phyloP scores from a whole-genome alignment of 495 filamentous ascomycete species.

The Hypoxylon fragiforme region DNA sequence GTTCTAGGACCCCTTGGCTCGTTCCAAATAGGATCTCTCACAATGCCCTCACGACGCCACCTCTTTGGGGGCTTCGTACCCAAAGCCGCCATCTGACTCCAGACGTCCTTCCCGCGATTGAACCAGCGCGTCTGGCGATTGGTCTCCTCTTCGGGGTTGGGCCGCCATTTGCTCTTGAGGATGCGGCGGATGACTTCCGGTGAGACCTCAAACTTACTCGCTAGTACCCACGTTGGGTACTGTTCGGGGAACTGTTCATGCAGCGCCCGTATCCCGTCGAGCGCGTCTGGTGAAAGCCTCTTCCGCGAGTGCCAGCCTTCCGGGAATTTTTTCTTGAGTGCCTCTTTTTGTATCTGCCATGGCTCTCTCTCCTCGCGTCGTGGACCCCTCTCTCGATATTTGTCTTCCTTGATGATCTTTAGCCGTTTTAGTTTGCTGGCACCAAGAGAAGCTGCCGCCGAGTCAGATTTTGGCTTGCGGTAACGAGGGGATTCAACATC shows the following conservation, averaged over 20 bases:
- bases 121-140: conserved; percentile 74
- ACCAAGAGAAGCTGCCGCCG: neutral
- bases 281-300: conserved; percentile 84
- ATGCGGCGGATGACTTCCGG: conserved; percentile 86
- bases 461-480: neutral
- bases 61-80: conserved; percentile 67
- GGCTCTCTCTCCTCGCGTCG: conserved; percentile 39
- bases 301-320: conserved; percentile 80
- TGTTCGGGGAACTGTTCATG: conserved; percentile 71
- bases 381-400: neutral
- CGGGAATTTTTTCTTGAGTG: conserved; percentile 72
- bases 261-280: conserved; percentile 82
- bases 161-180: conserved; percentile 80
- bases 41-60: conserved; percentile 72
- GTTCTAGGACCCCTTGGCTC: conserved; percentile 26
- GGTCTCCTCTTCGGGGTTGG: conserved; percentile 61
- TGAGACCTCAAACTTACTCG: conserved; percentile 79
- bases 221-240: conserved; percentile 74
- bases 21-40: conserved; percentile 45
- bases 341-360: conserved; percentile 75
- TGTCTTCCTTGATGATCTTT: conserved; percentile 26
- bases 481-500: too few species aligned
- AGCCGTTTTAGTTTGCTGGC: conserved; percentile 25
- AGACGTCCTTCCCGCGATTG: conserved; percentile 74
- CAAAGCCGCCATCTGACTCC: conserved; percentile 70